Evolutionary conservation across 441 rosid genomes (phyloP), one percentile per base, ranked within the genome.

Genomic region (Adansonia madagascariensis): DNA sequence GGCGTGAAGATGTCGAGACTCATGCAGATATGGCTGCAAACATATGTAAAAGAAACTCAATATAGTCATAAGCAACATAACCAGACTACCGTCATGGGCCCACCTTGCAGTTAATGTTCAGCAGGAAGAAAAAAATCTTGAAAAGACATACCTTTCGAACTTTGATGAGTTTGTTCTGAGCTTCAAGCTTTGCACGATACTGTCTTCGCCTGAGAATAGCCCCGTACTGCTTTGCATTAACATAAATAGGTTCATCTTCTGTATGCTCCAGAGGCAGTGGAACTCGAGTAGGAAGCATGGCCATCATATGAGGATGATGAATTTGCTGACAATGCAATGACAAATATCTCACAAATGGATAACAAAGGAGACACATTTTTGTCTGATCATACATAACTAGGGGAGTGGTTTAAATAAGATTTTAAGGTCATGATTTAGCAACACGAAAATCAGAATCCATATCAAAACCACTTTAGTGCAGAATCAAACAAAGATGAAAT

Each of bases 1-100:
- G 43, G 98, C 98, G 80, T 94, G 98, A 78, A 84, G 81, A 79
- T 94, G 98, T 57, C 98, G 90, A 72, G 98, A 92, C 79, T 94
- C 94, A 0, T 92, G 98, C 78, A 92, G 94, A 80, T 92, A 94
- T 0, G 94, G 94, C 96, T 94, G 88, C 82, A 55, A 68, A 50
- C 61, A 41, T 70, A 72, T 65, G 73, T 3, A 65, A 60, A 35
- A 60, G 2, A 56, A 24, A 24, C 27, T 24, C 27, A 24, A 24
- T 24, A 24, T 24, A 24, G 27, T 24, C 27, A 24, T 24, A 24
- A 24, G 27, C 27, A 1, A 24, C n/a, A n/a, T n/a, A 59, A 72
- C 59, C 8, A n/a, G 8, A 35, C 35, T 8, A 27, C 31, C 18
- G 0, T 55, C 39, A 35, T 41, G 15, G 17, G 44, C 15, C 17